Base-by-base conservation (phyloP, 306 rosid genomes). In the Castanea mollissima region DNA sequence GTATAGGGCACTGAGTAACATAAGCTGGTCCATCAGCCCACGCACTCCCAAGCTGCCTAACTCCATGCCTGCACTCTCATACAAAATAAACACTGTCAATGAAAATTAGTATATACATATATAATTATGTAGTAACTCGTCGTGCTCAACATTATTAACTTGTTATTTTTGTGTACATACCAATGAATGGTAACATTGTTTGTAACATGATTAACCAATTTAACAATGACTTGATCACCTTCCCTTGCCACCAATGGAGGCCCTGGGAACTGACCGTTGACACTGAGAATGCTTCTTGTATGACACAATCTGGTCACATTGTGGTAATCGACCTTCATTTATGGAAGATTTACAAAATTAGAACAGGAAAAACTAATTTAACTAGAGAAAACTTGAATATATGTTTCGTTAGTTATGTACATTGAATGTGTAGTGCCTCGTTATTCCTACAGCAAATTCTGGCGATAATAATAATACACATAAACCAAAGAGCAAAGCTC, bases 11-110 rank as follows among this genome's bases (percentile, higher is more conserved):
- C 35, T 94, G 97, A n/a, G 98, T 94, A 1, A 94, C 72, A 72
- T 94, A 94, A 1, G 94, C 88, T 6, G 98, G 98, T 65, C 98
- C 98, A 76, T 94, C 97, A 3, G 88, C 85, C 97, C 98, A 94
- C 0, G 86, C 94, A 79, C 81, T 92, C 64, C 82, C 80, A 10
- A 89, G 80, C 70, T 90, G 97, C 69, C 89, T 84, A 16, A 94
- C 34, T 0, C 98, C 98, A 71, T 94, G 98, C 97, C 96, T 92
- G 84, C 69, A 80, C 59, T 71, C 44, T 52, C 75, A 44, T 14
- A 71, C 54, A 49, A 1, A 49, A 49, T 49, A 11, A 54, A 46
- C 69, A 23, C 2, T 29, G 7, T 41, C 73, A 70, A 9, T 55
- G 29, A 46, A 32, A 21, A 9, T 27, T 65, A 56, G 69, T 12